phyloP scores from a whole-genome alignment of 352 stramenopile species.

The Globisporangium parvum region DNA sequence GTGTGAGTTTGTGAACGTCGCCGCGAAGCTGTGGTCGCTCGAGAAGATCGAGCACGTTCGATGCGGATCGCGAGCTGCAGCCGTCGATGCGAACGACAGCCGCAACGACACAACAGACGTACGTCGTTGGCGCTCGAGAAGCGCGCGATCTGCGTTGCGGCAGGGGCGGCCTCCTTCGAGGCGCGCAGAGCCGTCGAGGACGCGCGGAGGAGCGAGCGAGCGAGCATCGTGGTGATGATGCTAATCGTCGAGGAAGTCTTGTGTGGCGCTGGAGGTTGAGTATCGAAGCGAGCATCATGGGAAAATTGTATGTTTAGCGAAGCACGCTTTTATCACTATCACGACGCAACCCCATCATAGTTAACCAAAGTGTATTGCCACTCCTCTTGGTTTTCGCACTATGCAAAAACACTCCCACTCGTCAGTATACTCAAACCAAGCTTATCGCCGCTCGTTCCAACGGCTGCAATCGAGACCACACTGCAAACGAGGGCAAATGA shows the following conservation, averaged over 20 bases:
- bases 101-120: neutral
- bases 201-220: slow-evolving; percentile 53
- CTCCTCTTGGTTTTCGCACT: too few species aligned
- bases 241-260: neutral
- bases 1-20: neutral
- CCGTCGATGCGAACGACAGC: neutral
- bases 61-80: neutral
- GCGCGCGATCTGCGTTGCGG: slow-evolving; percentile 17
- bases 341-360: too few species aligned
- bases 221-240: slow-evolving; percentile 32
- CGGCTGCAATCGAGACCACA: too few species aligned
- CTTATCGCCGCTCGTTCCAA: too few species aligned
- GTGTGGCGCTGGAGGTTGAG: too few species aligned
- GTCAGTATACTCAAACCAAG: too few species aligned
- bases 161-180: slow-evolving; percentile 7
- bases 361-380: too few species aligned
- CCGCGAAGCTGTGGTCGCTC: neutral
- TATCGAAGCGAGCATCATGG: too few species aligned
- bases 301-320: too few species aligned
- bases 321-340: too few species aligned
- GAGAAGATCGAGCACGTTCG: neutral
- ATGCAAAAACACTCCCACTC: too few species aligned
- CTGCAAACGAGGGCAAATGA: too few species aligned
- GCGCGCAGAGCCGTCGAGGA: slow-evolving; percentile 8
- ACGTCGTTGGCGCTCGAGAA: slow-evolving; percentile 61